A percentile compares a stretch with the other conserved stretches of the same genome.
These are phyloP conservation scores for Leccinum rimulosum DNA, from an alignment of 768 basidiomycete genomes.

Conservation along the genomic window DNA sequence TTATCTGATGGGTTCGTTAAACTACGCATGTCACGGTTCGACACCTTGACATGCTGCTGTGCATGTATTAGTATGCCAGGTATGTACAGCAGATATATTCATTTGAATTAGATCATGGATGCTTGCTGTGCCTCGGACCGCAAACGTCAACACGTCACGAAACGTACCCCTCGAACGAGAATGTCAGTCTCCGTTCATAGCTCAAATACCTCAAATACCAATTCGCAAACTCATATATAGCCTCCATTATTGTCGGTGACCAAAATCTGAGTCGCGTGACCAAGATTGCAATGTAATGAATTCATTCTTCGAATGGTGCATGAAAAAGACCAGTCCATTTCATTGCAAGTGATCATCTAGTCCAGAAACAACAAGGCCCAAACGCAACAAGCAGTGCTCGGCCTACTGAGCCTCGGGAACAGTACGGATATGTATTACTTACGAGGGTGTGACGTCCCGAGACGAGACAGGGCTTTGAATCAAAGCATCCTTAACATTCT, in stretches of 20 bases:
- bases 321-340: neutral
- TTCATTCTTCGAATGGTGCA: neutral
- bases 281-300: conserved; percentile 1
- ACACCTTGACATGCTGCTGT: neutral
- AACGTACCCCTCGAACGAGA: neutral
- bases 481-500: neutral
- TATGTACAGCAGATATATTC: neutral
- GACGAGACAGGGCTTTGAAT: neutral
- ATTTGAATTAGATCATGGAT: neutral
- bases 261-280: conserved; percentile 9
- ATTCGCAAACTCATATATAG: neutral
- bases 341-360: neutral
- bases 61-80: conserved; percentile 3
- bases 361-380: neutral
- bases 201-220: neutral
- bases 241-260: neutral
- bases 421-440: too few relatives aligned
- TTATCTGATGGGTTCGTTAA: conserved; percentile 1
- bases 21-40: neutral
- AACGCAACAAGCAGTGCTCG: neutral
- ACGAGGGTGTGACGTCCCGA: neutral
- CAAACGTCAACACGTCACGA: neutral
- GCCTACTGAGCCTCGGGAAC: neutral
- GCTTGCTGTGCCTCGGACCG: neutral
- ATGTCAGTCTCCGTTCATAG: neutral